Evolutionary conservation across 2,329 filamentous ascomycete species (phyloP), one percentile per base, ranked within the genome.

Genomic region (Pseudocercospora vitis): DNA sequence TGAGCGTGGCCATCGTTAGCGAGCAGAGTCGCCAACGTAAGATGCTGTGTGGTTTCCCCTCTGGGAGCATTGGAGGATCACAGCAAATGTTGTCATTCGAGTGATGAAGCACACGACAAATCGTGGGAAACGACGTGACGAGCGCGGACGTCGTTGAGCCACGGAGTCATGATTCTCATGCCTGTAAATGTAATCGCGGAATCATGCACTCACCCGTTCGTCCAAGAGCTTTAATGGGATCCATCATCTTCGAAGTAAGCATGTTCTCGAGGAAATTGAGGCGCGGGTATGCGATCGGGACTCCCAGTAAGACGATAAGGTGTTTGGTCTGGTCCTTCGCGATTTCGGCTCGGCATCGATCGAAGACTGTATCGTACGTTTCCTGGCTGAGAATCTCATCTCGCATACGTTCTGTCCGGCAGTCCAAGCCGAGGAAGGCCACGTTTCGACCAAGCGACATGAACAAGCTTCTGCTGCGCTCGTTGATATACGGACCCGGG

Each of bases 401-500:
- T 53, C 88, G 85, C 73, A 86, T 94, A 60, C 94, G 81, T 71
- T 99, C 94, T 0, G 91, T 97, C 14, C 94, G 86, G 64, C 89
- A 92, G 68, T 99, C 94, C 21, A 97, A 78, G 0, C 89, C 94
- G 24, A 99, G 76, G 53, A 99, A 85, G 7, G 89, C 85, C 19
- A 96, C 79, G 39, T 86, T 86, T 23, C 83, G 81, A 1, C 94
- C 94, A 35, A 99, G 75, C 19, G 82, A 85, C 78, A 97, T 83
- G 72, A 95, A 96, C 23, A 96, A 65, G 68, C 88, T 96, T 56
- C 90, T 85, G 66, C 91, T 95, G 23, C 82, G 78, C 70, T 97
- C 87, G 16, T 85, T 82, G 68, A 99, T 96, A 69, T 96, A 99
- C 0, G 92, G 91, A 0, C 95, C 95, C 2, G 87, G 88, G 28